Percentiles rank a stretch among this genome's conserved stretches.
phyloP scores from a whole-genome alignment of 2,329 filamentous ascomycete species.

The Fusarium citri region DNA sequence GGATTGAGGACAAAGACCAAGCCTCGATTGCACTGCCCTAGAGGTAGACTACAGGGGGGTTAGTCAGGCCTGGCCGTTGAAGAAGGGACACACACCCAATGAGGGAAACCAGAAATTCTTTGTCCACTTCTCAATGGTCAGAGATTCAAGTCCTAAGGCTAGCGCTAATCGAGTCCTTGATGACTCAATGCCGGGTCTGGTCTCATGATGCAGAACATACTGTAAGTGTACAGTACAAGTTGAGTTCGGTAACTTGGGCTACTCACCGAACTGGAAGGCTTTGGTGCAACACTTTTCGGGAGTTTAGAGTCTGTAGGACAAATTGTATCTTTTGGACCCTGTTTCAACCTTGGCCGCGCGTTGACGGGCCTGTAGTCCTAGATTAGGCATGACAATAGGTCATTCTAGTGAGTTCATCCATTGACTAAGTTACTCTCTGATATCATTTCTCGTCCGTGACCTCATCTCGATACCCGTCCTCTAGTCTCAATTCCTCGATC shows the following conservation, averaged over 20 bases:
- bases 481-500: slow-evolving; percentile 8
- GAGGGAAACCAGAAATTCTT: not conserved
- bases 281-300: not conserved
- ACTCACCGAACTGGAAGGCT: not conserved
- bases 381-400: slow-evolving; percentile 2
- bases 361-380: slow-evolving; percentile 34
- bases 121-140: not conserved
- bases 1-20: slow-evolving; percentile 24
- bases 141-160: slow-evolving; percentile 2
- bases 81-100: not conserved
- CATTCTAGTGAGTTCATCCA: not conserved
- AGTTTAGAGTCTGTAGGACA: not conserved
- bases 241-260: not conserved
- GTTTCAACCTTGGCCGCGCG: slow-evolving; percentile 43
- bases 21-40: slow-evolving; percentile 42
- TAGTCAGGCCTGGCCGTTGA: slow-evolving; percentile 4
- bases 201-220: slow-evolving; percentile 39
- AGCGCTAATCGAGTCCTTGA: slow-evolving; percentile 21
- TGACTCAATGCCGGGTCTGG: slow-evolving; percentile 46
- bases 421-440: too few species aligned
- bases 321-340: not conserved
- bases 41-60: not conserved
- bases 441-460: slow-evolving; percentile 23
- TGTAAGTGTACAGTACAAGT: not conserved
- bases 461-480: slow-evolving; percentile 35